A percentile compares a stretch with the other conserved stretches of the same genome.
Conservation (phyloP, 768 basidiomycete genomes). For the Xerocomellus dryophilus region DNA sequence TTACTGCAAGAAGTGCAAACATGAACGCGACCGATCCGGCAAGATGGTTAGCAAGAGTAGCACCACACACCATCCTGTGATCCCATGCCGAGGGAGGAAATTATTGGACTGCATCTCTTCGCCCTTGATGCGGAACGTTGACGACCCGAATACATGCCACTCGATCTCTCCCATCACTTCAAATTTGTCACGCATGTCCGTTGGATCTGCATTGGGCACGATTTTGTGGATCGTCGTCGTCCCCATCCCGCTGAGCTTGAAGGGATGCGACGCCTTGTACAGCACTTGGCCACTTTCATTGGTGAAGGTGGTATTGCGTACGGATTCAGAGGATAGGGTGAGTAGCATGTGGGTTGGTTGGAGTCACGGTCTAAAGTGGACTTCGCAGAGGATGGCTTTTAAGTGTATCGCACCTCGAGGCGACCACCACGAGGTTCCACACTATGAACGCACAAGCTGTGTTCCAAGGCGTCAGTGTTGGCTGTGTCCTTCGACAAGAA, state of each 20-base stretch:
- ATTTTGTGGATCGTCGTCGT: conserved; percentile 25
- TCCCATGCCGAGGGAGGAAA: conserved; percentile 22
- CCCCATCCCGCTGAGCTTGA: not conserved
- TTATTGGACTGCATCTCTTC: conserved; percentile 21
- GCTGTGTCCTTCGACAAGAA: not conserved
- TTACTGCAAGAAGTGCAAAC: not conserved
- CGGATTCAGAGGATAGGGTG: conserved; percentile 17
- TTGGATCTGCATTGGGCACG: conserved; percentile 10
- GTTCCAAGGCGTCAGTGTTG: not conserved
- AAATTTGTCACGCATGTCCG: conserved; percentile 28
- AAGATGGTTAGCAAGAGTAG: not conserved
- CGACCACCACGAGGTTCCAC: not conserved
- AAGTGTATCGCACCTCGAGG: not conserved
- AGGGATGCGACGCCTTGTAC: conserved; percentile 22
- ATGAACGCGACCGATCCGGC: not conserved
- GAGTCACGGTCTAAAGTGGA: not conserved
- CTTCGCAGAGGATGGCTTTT: not conserved
- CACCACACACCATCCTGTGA: conserved; percentile 13
- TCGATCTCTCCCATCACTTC: conserved; percentile 34
- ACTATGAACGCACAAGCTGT: not conserved
- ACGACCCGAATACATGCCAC: conserved; percentile 25
- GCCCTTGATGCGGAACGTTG: conserved; percentile 30
- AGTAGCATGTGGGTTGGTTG: conserved; percentile 14
- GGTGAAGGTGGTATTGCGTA: conserved; percentile 21
- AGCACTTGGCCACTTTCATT: conserved; percentile 24